Evolutionary conservation across 345 rosid species (phyloP), one percentile per base, ranked within the genome.

Genomic region (Ceriops decandra): DNA sequence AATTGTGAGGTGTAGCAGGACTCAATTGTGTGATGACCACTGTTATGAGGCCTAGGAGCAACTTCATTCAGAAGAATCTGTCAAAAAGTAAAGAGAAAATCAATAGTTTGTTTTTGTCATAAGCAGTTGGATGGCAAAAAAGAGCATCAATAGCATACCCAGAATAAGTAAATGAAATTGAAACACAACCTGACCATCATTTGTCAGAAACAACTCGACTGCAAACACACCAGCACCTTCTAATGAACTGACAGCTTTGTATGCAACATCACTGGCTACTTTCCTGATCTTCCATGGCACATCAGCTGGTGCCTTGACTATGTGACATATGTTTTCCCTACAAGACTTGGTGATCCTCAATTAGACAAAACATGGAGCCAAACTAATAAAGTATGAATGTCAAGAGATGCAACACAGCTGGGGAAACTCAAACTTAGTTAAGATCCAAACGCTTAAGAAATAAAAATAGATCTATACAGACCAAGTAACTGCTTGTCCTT

Each of bases 151-250:
- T 46, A 47, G 51, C 35, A 8, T 33, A 49, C 7, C 46, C 53
- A 35, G 24, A 64, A 46, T 24, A 15, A 7, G 69, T 16, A 22
- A 46, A 30, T 68, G 36, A 56, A 15, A 60, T 71, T 71, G 51
- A 58, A 60, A 60, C 54, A 67, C 72, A 67, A 95, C 99, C 98
- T 90, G 95, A 59, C 81, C 81, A 62, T 95, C 92, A 70, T 61
- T 76, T 22, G 96, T 92, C 74, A 90, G 82, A 85, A 92, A 95
- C 75, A 95, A 74, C 83, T 92, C 99, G 6, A 95, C 98, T 19
- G 98, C 98, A 82, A 95, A 92, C 57, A 95, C 85, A 53, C 97
- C 99, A 72, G 93, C 98, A 47, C 99, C 98, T 79, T 95, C 96
- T 66, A 92, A 69, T 13, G 97, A 92, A 66, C 88, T 85, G 67